A percentile compares a stretch with the other conserved stretches of the same genome.
Evolutionary conservation across 345 rosid genomes (phyloP).

Genomic region (Eutrema japonicum): DNA sequence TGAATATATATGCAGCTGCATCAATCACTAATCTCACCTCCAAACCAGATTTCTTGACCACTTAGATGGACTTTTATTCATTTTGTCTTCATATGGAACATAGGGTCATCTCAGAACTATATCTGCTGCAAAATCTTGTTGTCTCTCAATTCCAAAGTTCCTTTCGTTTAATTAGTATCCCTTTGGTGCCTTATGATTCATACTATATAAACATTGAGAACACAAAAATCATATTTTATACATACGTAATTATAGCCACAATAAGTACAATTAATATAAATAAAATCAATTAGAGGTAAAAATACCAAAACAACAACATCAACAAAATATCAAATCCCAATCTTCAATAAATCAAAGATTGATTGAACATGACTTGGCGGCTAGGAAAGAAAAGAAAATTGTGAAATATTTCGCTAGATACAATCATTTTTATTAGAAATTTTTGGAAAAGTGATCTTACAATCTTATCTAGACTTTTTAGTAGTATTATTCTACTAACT

Average conservation of each 20-base stretch:
- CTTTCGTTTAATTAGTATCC: constrained; percentile 4
- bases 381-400: background rate
- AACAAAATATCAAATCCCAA: background rate
- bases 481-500: background rate
- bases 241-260: too few species aligned
- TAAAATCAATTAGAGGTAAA: background rate
- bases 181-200: constrained; percentile 36
- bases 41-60: constrained; percentile 44
- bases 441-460: background rate
- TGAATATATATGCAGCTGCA: too few species aligned
- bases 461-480: constrained; percentile 4
- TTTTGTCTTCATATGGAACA: constrained; percentile 8
- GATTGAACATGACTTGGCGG: constrained; percentile 9
- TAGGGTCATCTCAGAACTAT: constrained; percentile 29
- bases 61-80: constrained; percentile 22
- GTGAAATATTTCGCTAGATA: constrained; percentile 6
- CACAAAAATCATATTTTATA: background rate
- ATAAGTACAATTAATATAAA: too few species aligned
- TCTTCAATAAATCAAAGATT: background rate
- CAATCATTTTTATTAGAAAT: background rate
- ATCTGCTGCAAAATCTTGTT: constrained; percentile 18
- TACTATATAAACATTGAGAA: constrained; percentile 31
- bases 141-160: constrained; percentile 25
- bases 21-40: background rate
- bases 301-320: background rate